These are phyloP conservation scores for Salix viminalis DNA, from an alignment of 345 rosid genomes.

Conservation along the genomic window DNA sequence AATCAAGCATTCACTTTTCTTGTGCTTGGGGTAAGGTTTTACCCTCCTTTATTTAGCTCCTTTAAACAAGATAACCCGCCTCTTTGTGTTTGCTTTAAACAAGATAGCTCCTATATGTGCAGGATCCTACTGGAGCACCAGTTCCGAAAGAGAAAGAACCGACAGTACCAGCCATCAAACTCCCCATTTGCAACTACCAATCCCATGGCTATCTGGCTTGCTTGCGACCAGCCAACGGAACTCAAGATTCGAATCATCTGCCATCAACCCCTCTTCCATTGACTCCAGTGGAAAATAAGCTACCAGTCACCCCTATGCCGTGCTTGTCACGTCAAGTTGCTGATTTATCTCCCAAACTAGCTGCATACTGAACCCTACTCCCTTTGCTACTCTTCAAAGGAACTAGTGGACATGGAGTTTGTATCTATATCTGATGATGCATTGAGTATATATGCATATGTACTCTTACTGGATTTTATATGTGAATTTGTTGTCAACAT, in stretches of 20 bases:
- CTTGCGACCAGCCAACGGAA: constrained; percentile 39
- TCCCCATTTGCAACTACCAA: constrained; percentile 43
- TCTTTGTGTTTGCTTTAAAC: background rate
- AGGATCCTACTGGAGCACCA: constrained; percentile 56
- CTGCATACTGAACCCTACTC: constrained; percentile 53
- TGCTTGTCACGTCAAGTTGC: constrained; percentile 33
- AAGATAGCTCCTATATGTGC: constrained; percentile 2
- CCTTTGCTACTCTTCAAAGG: constrained; percentile 47
- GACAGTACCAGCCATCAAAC: constrained; percentile 38
- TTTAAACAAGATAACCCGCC: background rate
- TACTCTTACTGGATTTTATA: constrained; percentile 6
- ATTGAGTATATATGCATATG: constrained; percentile 13
- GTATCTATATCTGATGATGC: background rate
- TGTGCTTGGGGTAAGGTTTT: constrained; percentile 46
- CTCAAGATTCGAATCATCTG: constrained; percentile 22
- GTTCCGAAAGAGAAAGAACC: constrained; percentile 56
- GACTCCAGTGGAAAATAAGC: constrained; percentile 55
- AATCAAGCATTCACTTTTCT: constrained; percentile 52
- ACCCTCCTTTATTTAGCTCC: background rate
- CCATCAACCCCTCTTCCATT: constrained; percentile 48
- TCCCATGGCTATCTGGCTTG: constrained; percentile 47
- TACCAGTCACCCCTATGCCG: constrained; percentile 35
- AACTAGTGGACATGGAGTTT: constrained; percentile 7
- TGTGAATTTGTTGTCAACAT: constrained; percentile 10
- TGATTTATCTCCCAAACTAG: constrained; percentile 37